Evolutionary conservation across 495 filamentous ascomycete genomes (phyloP), one percentile per base, ranked within the genome.

Genomic region (Trichoderma virens): DNA sequence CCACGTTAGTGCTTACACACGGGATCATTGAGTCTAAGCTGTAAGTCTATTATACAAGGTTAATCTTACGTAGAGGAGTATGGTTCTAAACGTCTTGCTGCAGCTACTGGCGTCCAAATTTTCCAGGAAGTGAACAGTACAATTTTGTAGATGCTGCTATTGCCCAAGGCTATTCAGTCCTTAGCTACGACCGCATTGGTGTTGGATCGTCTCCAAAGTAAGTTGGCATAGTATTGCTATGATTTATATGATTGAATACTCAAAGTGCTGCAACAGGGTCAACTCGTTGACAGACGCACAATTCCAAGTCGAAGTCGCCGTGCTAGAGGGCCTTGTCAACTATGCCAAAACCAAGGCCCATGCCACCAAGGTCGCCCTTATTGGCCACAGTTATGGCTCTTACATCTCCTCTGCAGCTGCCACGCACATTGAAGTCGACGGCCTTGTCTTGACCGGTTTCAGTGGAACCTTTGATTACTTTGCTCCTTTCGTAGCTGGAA

Each of bases 121-220:
- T 70, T 34, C 31, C 56, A 11, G 39, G 43, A 7, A 51, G 80
- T 62, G 81, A 79, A 66, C 78, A 81, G 28, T 84, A 83, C 67
- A 81, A 77, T 70, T 86, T 85, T 68, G 73, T 83, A 23, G 75
- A 83, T 62, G 76, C 76, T 23, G 84, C 82, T 2, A 72, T 85
- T 41, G 76, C 78, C 11, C 64, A 73, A 38, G 81, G 80, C 2
- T 86, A 80, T 66, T 80, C 77, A 5, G 82, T 81, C 7, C 75
- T 87, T 47, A 75, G 73, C 16, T 84, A 80, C 38, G 84, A 88
- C 67, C 80, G 85, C 38, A 75, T 86, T 6, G 85, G 84, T 4
- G 75, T 87, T 13, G 83, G 82, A 34, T 80, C 78, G 30, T 86
- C 83, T 1, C 79, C 80, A 2, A 82, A 82, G 69, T 70, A 65